A percentile compares a stretch with the other conserved stretches of the same genome.
Conservation (phyloP, 2,329 filamentous ascomycete species). For the Paraconiothyrium sp. region DNA sequence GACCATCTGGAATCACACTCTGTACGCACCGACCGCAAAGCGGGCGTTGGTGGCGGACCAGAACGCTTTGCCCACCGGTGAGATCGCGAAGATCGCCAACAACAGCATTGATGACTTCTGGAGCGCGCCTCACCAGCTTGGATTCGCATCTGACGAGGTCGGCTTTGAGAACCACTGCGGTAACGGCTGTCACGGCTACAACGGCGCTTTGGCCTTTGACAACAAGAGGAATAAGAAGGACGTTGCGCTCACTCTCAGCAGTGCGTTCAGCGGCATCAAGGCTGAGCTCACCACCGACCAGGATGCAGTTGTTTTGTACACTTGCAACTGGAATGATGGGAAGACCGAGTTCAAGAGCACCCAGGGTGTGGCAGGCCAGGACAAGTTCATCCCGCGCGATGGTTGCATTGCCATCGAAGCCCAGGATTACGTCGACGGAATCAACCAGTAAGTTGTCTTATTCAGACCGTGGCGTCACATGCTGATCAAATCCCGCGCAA, state of each 20-base stretch:
- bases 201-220: conserved; percentile 44
- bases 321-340: conserved; percentile 49
- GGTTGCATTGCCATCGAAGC: conserved; percentile 48
- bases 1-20: conserved; percentile 46
- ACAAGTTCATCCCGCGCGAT: conserved; percentile 45
- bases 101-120: conserved; percentile 43
- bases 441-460: conserved; percentile 43
- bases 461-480: conserved; percentile 7
- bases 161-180: conserved; percentile 45
- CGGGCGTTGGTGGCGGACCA: conserved; percentile 38
- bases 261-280: conserved; percentile 44
- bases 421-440: conserved; percentile 47
- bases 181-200: conserved; percentile 48
- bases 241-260: conserved; percentile 39
- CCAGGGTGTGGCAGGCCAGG: conserved; percentile 36
- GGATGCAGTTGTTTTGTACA: conserved; percentile 45
- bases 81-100: conserved; percentile 36
- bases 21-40: conserved; percentile 42
- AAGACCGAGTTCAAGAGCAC: conserved; percentile 48
- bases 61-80: conserved; percentile 45
- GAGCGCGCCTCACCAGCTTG: conserved; percentile 43
- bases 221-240: conserved; percentile 32
- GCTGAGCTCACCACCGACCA: conserved; percentile 44
- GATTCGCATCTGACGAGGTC: conserved; percentile 37
- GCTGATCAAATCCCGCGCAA: conserved; percentile 37